These are phyloP conservation scores for Aspergillus terreus DNA, from an alignment of 2,329 filamentous ascomycete genomes.

Conservation along the genomic window DNA sequence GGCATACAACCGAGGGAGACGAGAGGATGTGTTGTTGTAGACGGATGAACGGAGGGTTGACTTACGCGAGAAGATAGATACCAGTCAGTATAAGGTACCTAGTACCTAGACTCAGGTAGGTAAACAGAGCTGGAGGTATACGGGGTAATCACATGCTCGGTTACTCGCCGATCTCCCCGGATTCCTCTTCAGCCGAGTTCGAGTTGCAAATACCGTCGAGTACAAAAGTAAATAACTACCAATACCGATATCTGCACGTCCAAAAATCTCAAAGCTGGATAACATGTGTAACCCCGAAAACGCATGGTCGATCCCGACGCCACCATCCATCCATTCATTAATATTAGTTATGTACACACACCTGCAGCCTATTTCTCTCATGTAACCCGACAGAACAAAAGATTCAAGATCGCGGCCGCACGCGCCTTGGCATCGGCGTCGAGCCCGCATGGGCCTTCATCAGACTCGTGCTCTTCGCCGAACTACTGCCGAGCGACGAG, in stretches of 20 bases:
- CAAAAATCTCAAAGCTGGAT: not conserved
- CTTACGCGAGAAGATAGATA: too few relatives aligned
- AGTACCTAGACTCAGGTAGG: too few relatives aligned
- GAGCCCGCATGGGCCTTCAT: constrained; percentile 33
- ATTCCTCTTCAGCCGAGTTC: too few relatives aligned
- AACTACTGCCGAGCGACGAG: constrained; percentile 14
- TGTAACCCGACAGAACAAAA: not conserved
- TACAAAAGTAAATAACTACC: not conserved
- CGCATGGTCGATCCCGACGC: not conserved
- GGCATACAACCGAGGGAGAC: too few relatives aligned
- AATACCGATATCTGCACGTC: not conserved
- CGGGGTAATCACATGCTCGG: too few relatives aligned
- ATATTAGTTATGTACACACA: not conserved
- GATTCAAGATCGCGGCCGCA: constrained; percentile 25
- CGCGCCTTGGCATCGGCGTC: constrained; percentile 32
- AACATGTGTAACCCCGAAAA: not conserved
- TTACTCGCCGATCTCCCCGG: too few relatives aligned
- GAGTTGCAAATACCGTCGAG: too few relatives aligned
- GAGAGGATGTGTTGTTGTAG: too few relatives aligned
- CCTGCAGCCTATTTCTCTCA: not conserved
- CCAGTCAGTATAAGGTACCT: too few relatives aligned
- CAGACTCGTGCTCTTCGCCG: constrained; percentile 25
- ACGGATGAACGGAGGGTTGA: too few relatives aligned
- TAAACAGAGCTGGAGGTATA: too few relatives aligned
- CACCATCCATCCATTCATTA: not conserved